phyloP scores from a whole-genome alignment of 805 yeast species.

The Saturnispora galanensis region DNA sequence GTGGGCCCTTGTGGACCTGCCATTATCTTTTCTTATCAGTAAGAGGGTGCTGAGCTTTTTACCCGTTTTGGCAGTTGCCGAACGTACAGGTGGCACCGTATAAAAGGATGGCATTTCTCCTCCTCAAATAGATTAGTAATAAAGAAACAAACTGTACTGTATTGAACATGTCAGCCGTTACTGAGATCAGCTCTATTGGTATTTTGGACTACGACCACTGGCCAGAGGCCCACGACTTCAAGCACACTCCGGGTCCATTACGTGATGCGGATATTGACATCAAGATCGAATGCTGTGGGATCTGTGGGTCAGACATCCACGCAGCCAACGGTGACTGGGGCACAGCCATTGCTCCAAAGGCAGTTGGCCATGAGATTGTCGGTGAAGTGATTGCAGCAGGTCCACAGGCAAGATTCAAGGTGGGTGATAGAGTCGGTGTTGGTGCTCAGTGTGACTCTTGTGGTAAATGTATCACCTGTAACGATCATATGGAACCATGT shows the following conservation, averaged over 20 bases:
- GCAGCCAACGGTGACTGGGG: constrained; percentile 28
- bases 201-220: constrained; percentile 14
- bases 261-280: constrained; percentile 29
- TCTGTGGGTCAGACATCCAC: constrained; percentile 45
- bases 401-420: constrained; percentile 25
- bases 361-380: constrained; percentile 40
- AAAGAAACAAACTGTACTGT: too few species aligned
- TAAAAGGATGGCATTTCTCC: too few species aligned
- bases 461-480: constrained; percentile 31
- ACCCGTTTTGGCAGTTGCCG: too few species aligned
- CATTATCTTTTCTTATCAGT: too few species aligned
- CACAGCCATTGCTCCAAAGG: constrained; percentile 12
- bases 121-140: too few species aligned
- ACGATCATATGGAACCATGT: constrained; percentile 31
- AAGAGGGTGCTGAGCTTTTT: too few species aligned
- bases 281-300: constrained; percentile 37
- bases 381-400: constrained; percentile 36
- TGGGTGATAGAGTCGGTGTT: constrained; percentile 44
- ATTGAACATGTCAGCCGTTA: not conserved
- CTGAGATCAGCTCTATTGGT: constrained; percentile 15
- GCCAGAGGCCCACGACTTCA: constrained; percentile 15
- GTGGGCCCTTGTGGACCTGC: too few species aligned
- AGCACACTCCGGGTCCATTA: constrained; percentile 12
- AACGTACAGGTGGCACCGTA: too few species aligned
- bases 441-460: constrained; percentile 38